Percentiles rank a stretch among this genome's conserved stretches.
These are phyloP conservation scores for Lecanosticta acicola DNA, from an alignment of 2,329 filamentous ascomycete genomes.

Conservation along the genomic window DNA sequence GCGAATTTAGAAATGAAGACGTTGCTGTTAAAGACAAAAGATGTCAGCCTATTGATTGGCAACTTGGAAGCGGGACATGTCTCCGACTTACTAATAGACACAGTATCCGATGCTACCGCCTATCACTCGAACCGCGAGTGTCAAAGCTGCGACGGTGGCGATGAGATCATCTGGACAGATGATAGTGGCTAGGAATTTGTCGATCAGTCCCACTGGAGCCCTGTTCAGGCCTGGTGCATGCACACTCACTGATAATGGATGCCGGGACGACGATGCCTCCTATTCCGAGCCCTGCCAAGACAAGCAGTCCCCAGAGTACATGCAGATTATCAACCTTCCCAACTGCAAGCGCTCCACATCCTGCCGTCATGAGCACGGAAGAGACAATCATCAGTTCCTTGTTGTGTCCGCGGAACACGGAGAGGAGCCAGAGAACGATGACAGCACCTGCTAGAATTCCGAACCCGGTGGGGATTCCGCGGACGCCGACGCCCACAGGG, in stretches of 20 bases:
- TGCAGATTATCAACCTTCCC: slow-evolving; percentile 29
- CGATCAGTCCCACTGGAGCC: too few species aligned
- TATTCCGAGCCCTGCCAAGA: slow-evolving; percentile 58
- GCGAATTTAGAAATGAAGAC: slow-evolving; percentile 36
- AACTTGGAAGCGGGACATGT: too few species aligned
- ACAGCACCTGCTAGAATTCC: slow-evolving; percentile 57
- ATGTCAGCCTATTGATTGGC: too few species aligned
- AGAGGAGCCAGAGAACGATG: slow-evolving; percentile 55
- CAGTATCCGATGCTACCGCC: slow-evolving; percentile 55
- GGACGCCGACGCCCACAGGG: slow-evolving; percentile 58
- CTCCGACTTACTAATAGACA: slow-evolving; percentile 13
- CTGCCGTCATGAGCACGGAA: slow-evolving; percentile 61
- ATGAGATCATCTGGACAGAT: slow-evolving; percentile 66
- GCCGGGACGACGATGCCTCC: slow-evolving; percentile 62
- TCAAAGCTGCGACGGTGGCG: slow-evolving; percentile 62
- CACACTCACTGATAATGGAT: slow-evolving; percentile 51
- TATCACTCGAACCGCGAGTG: slow-evolving; percentile 63
- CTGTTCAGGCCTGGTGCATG: too few species aligned
- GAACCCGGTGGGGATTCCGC: slow-evolving; percentile 59
- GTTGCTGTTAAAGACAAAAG: slow-evolving; percentile 35
- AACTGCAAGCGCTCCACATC: slow-evolving; percentile 32
- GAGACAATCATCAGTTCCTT: slow-evolving; percentile 56
- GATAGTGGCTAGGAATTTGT: slow-evolving; percentile 48
- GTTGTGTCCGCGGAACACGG: slow-evolving; percentile 54
- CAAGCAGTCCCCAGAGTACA: slow-evolving; percentile 28